Evolutionary conservation across 2,329 filamentous ascomycete genomes (phyloP).

Genomic region (Trichoderma hamatum): DNA sequence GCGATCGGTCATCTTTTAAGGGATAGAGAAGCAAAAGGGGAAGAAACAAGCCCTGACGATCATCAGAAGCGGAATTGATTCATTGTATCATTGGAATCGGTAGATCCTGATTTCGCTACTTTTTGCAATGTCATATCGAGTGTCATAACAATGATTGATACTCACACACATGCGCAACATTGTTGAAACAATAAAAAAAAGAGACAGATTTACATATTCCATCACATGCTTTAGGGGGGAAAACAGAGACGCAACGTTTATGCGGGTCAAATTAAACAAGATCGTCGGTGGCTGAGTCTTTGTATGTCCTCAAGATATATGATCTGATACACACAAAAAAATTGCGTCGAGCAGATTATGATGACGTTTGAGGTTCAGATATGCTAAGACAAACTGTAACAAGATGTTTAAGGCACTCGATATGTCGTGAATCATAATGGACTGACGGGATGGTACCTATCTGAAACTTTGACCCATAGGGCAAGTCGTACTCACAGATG

Average conservation of each 20-base stretch:
- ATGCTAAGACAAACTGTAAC: not conserved
- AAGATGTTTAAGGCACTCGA: not conserved
- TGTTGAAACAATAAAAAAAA: not conserved
- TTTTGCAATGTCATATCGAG: too few species aligned
- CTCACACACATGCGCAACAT: not conserved
- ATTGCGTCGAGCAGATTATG: not conserved
- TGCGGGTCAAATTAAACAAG: constrained; percentile 13
- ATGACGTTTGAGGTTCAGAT: not conserved
- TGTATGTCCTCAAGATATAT: not conserved
- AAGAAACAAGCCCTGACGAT: constrained; percentile 18
- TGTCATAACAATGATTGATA: not conserved
- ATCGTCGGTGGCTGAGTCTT: not conserved
- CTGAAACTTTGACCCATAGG: not conserved
- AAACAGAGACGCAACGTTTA: not conserved
- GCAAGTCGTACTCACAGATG: not conserved
- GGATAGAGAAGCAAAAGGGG: not conserved
- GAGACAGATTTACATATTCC: not conserved
- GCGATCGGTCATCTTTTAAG: not conserved
- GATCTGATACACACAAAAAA: not conserved
- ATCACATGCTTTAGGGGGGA: not conserved
- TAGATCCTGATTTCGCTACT: constrained; percentile 20
- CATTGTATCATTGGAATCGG: not conserved
- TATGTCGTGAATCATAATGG: not conserved
- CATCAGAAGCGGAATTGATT: not conserved
- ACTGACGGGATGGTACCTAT: not conserved